Evolutionary conservation across 2,329 filamentous ascomycete species (phyloP).

Genomic region (Penicillium sp.): DNA sequence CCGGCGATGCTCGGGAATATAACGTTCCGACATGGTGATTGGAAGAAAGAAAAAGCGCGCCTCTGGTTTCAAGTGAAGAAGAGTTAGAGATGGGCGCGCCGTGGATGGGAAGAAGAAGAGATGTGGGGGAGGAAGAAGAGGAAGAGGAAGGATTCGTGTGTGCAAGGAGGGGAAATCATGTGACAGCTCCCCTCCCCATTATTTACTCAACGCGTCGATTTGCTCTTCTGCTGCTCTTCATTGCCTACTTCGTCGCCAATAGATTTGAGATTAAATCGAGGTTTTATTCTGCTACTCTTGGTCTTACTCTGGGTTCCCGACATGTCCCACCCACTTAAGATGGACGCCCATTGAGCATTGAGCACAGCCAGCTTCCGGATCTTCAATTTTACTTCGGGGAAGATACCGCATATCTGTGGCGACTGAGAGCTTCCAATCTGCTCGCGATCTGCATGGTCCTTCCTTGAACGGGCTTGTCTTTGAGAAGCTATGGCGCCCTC

Average conservation of each 20-base stretch:
- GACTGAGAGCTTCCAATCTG: background rate
- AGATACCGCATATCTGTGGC: background rate
- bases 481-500: constrained; percentile 15
- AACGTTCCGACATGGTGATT: constrained; percentile 86
- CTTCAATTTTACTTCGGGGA: background rate
- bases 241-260: background rate
- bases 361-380: background rate
- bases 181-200: constrained; percentile 11
- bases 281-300: background rate
- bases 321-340: background rate
- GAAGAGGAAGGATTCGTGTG: constrained; percentile 26
- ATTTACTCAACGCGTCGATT: constrained; percentile 8
- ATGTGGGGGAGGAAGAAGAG: constrained; percentile 20
- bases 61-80: constrained; percentile 15
- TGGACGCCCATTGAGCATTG: constrained; percentile 7
- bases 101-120: constrained; percentile 19
- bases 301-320: background rate
- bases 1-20: constrained; percentile 98
- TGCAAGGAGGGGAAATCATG: constrained; percentile 26
- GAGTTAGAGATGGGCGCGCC: constrained; percentile 17
- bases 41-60: constrained; percentile 29
- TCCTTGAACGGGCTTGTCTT: background rate
- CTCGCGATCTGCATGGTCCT: background rate
- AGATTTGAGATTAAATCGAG: background rate
- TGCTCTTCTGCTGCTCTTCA: background rate